Percentiles rank a stretch among this genome's conserved stretches.
Evolutionary conservation across 805 yeast genomes (phyloP).

Genomic region (Metschnikowia peoriensis): DNA sequence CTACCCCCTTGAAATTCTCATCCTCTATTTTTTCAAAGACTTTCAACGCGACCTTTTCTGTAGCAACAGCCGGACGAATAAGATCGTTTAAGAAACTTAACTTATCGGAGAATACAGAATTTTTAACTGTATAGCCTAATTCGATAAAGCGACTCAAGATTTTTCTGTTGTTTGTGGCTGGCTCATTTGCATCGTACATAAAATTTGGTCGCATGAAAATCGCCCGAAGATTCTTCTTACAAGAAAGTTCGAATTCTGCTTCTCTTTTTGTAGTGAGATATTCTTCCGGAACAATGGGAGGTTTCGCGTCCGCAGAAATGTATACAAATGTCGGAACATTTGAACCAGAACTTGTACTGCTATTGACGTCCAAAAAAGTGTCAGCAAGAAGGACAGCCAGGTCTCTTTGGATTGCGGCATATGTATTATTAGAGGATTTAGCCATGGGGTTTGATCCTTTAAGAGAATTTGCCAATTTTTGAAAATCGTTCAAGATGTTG

Average conservation of each 20-base stretch:
- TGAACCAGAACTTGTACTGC: background rate
- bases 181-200: slow-evolving; percentile 59
- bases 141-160: slow-evolving; percentile 42
- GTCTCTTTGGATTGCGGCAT: slow-evolving; percentile 64
- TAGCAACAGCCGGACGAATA: slow-evolving; percentile 62
- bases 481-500: slow-evolving; percentile 33
- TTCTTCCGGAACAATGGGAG: slow-evolving; percentile 62
- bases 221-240: slow-evolving; percentile 50
- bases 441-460: slow-evolving; percentile 65
- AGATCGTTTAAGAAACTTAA: slow-evolving; percentile 30
- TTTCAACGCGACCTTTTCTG: slow-evolving; percentile 64
- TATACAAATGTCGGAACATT: slow-evolving; percentile 54
- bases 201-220: slow-evolving; percentile 79
- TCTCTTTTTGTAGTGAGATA: slow-evolving; percentile 74
- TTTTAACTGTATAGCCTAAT: slow-evolving; percentile 44
- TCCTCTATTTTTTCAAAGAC: slow-evolving; percentile 56
- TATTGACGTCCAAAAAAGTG: slow-evolving; percentile 37
- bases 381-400: slow-evolving; percentile 67
- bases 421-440: slow-evolving; percentile 45
- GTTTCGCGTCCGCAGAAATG: slow-evolving; percentile 74
- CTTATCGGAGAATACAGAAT: slow-evolving; percentile 37
- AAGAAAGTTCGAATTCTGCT: slow-evolving; percentile 62
- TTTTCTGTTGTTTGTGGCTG: slow-evolving; percentile 36
- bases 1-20: slow-evolving; percentile 52
- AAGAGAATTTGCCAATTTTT: slow-evolving; percentile 29